These are phyloP conservation scores for Flaveria linearis DNA, from an alignment of 129 eudicot genomes.

Conservation along the genomic window DNA sequence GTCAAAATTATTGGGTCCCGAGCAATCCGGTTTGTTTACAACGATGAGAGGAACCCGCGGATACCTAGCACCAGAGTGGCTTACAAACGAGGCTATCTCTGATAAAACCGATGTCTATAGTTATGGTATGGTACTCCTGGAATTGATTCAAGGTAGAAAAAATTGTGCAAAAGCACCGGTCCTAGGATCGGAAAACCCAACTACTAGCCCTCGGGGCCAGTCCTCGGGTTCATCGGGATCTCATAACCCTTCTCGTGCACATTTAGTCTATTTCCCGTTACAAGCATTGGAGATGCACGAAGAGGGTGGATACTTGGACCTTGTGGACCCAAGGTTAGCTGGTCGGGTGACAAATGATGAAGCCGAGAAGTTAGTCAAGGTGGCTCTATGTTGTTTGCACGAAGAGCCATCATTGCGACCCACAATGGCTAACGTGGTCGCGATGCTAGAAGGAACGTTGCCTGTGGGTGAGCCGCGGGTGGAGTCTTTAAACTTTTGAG, in stretches of 20 bases:
- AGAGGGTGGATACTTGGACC: slow-evolving; percentile 66
- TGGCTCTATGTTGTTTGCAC: slow-evolving; percentile 85
- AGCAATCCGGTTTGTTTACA: slow-evolving; percentile 74
- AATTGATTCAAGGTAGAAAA: slow-evolving; percentile 75
- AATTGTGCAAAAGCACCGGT: slow-evolving; percentile 50
- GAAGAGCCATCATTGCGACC: slow-evolving; percentile 83
- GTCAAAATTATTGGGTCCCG: slow-evolving; percentile 64
- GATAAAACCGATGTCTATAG: slow-evolving; percentile 92
- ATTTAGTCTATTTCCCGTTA: slow-evolving; percentile 58
- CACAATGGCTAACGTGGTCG: slow-evolving; percentile 66
- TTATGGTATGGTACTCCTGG: slow-evolving; percentile 82
- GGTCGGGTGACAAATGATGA: slow-evolving; percentile 59
- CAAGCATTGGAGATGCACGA: slow-evolving; percentile 88
- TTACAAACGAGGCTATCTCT: slow-evolving; percentile 75
- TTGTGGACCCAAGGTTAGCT: slow-evolving; percentile 63
- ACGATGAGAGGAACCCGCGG: slow-evolving; percentile 96
- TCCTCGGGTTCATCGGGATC: slow-evolving; percentile 40
- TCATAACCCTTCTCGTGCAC: slow-evolving; percentile 13
- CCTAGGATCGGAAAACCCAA: slow-evolving; percentile 38
- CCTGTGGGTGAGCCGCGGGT: slow-evolving; percentile 50
- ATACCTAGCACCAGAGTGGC: slow-evolving; percentile 94
- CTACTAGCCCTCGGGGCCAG: slow-evolving; percentile 33
- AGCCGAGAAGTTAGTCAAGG: slow-evolving; percentile 67
- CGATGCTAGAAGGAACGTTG: slow-evolving; percentile 68
- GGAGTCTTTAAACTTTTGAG: slow-evolving; percentile 68